Percentiles rank a stretch among this genome's conserved stretches.
Conservation (phyloP, 495 filamentous ascomycete species). For the Cenococcum geophilum region DNA sequence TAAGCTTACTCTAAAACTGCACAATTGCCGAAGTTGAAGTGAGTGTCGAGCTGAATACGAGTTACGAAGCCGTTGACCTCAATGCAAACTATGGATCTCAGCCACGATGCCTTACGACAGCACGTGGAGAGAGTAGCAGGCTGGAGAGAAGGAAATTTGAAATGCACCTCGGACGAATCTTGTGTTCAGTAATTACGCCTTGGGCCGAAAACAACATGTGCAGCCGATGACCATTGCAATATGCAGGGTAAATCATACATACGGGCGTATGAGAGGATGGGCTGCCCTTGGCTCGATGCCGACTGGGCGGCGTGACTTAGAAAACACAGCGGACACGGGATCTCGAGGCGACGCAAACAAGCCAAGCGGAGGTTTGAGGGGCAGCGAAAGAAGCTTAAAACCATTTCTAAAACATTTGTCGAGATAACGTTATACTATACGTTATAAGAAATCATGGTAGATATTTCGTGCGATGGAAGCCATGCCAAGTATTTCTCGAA, state of each 20-base stretch:
- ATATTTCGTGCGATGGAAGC: not conserved
- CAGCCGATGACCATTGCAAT: not conserved
- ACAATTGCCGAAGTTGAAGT: not conserved
- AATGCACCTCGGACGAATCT: not conserved
- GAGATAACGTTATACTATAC: no score
- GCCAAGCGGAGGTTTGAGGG: not conserved
- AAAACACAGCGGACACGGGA: not conserved
- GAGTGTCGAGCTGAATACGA: not conserved
- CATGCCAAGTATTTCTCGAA: not conserved
- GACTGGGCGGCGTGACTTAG: not conserved
- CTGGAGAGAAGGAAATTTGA: not conserved
- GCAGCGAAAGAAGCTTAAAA: no score
- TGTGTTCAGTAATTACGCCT: conserved; percentile 5
- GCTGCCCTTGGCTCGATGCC: not conserved
- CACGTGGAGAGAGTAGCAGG: not conserved
- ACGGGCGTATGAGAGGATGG: not conserved
- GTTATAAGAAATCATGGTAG: not conserved
- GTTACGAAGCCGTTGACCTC: not conserved
- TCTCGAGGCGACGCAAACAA: not conserved
- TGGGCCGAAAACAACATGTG: not conserved
- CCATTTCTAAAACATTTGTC: no score
- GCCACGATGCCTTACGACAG: conserved; percentile 3
- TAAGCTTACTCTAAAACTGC: conserved; percentile 2
- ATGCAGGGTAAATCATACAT: not conserved
- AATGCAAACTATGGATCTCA: not conserved